Evolutionary conservation across 2,329 filamentous ascomycete genomes (phyloP).

Genomic region (Cladosporium velox): DNA sequence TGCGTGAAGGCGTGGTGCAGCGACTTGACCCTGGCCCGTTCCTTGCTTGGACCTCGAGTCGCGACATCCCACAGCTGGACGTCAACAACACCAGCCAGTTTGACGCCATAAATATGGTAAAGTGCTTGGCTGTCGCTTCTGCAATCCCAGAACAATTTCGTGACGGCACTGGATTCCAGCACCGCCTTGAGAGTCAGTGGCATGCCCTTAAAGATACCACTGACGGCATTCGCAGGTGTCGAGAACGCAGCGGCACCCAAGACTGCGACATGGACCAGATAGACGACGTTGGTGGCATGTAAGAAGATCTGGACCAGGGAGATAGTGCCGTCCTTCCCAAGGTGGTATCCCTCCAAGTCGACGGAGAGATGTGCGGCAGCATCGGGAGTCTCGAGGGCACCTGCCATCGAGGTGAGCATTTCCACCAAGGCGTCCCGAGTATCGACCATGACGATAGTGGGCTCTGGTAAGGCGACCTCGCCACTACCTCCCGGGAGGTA

Average conservation of each 20-base stretch:
- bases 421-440: not conserved
- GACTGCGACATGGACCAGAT: conserved; percentile 48
- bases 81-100: conserved; percentile 49
- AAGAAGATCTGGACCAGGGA: not conserved
- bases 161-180: conserved; percentile 46
- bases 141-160: conserved; percentile 60
- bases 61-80: conserved; percentile 59
- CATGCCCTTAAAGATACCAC: not conserved
- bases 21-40: conserved; percentile 32
- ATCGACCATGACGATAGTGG: not conserved
- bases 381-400: not conserved
- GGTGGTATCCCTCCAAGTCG: not conserved
- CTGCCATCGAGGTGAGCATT: not conserved
- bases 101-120: conserved; percentile 47
- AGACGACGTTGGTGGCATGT: not conserved
- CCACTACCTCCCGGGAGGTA: not conserved
- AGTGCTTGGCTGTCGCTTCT: conserved; percentile 59
- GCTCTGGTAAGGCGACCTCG: not conserved
- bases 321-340: not conserved
- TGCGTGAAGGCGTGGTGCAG: conserved; percentile 41
- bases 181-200: conserved; percentile 41
- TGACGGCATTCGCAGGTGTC: conserved; percentile 30
- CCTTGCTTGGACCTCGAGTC: conserved; percentile 26
- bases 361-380: not conserved
- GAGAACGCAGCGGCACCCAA: conserved; percentile 45